Base-by-base conservation (phyloP, 1,284 basidiomycete species). In the Irpex rosettiformis region DNA sequence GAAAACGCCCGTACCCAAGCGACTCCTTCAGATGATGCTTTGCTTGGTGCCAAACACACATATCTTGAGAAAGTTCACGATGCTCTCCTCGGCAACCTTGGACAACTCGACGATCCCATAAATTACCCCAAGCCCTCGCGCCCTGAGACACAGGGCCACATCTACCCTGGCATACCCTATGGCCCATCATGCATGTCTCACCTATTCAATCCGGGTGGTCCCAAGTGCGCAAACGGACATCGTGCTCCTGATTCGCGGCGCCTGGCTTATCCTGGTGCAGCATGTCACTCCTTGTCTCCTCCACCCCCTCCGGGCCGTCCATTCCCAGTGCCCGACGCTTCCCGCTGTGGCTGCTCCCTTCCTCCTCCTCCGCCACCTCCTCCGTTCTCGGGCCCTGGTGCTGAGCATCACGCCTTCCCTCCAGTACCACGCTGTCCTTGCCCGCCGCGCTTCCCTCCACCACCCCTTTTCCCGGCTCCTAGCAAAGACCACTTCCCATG, bases 61-160 rank as follows among this genome's bases (percentile, higher is more conserved):
- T 45, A 22, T 18, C 18, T 27, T 8, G 47, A 52, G 37, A 48
- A 52, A 21, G 56, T 16, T 5, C 18, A 13, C 30, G 48, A 40
- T 24, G 27, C 22, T 42, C 16, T 18, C 43, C 8, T 45, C 13
- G 43, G 7, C 43, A 45, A 22, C n/a, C 21, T 45, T 22, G 22
- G 13, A 21, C 18, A 54, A 3, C 13, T 33, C 25, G 54, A 55
- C 21, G 28, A 37, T 54, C 18, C 6, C 24, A n/a, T n/a, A n/a
- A 10, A 11, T 8, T 33, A 24, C 28, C 25, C 29, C 42, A 24
- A 42, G 47, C 58, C 30, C 30, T 33, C 58, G 11, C 54, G 24
- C 16, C 58, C 54, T 22, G 53, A 59, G 48, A 13, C 22, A 28
- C 54, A 59, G 3, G 45, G 54, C 33, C 33, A 58, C 52, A 52